Base-by-base conservation (phyloP, 148 eudicot species). In the Rhododendron kiyosumense region DNA sequence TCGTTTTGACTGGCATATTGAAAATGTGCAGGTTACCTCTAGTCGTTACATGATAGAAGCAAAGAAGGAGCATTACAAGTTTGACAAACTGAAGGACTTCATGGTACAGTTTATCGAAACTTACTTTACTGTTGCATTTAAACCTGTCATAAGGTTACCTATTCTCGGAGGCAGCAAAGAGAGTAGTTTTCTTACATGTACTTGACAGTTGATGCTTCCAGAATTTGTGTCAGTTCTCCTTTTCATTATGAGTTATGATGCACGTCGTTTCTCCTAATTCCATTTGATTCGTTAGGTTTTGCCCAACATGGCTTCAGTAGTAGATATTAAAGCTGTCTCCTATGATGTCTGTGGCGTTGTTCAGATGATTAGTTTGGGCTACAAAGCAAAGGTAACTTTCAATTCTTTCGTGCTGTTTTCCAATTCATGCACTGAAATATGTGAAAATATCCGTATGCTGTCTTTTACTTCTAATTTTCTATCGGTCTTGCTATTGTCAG, bases 261-360 rank as follows among this genome's bases (percentile, higher is more conserved):
- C 6, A 13, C 18, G n/a, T 71, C 26, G 13, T 74, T 67, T 81
- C 24, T 36, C 61, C 18, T 78, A 79, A 36, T 79, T 86, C 74
- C 49, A 48, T 13, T 57, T 81, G 20, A 54, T 81, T 41, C 45
- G 74, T 41, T 88, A 97, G 99, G 98, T 97, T 86, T 88, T 97
- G 81, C 99, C 99, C 86, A 97, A 97, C 91, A 97, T 93, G 99
- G 98, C 98, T 87, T 95, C 96, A 26, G 91, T 97, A 67, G 91
- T 89, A 79, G 98, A 97, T 85, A 93, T 97, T 83, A 93, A 91
- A 93, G 96, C 99, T 36, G 90, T 94, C 54, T 91, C 94, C 78
- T 97, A 97, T 86, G 98, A 97, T 90, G 94, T 97, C 88, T 97
- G 99, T 83, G 99, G 99, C 45, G 81, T 87, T 32, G 96, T 93